Base-by-base conservation (phyloP, 441 rosid species). In the Corymbia citriodora region DNA sequence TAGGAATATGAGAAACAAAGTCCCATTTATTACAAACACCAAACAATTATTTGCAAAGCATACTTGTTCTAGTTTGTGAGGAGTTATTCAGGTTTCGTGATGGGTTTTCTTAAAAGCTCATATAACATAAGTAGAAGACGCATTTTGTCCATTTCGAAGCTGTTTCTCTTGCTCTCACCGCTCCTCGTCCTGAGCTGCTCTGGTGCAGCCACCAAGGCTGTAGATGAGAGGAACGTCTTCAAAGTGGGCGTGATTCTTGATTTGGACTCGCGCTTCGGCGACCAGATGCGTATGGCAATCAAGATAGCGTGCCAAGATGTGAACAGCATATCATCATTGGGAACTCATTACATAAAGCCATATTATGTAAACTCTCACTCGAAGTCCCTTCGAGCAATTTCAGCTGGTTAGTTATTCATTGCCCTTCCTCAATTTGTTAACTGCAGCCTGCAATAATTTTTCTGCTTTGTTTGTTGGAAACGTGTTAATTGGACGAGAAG, bases 191-290 rank as follows among this genome's bases (percentile, higher is more conserved):
- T 7, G 4, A 17, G 50, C 89, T n/a, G 11, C 50, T 12, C 68
- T 1, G 11, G 33, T 10, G 88, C 50, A 48, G 16, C 31, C 33
- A 40, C 50, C 21, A 31, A 90, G 68, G 55, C 55, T 18, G 31
- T 50, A 45, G 54, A 90, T 10, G 89, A 48, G 19, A 54, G 59
- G 90, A 59, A n/a, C 86, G 19, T 88, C 4, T 87, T 88, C 40
- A 90, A 92, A 55, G 91, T 95, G 74, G 96, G 95, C 8, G 95
- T 93, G 88, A 94, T 95, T 90, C 88, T 94, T 88, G 92, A 95
- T 91, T n/a, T 45, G 36, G 74, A 91, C 89, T 93, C 95, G 23
- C 92, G 91, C 49, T 59, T 33, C 15, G 93, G 95, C 33, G 93
- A 89, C 88, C 94, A 94, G 88, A 90, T 90, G 89, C 92, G 91